Percentiles rank a stretch among this genome's conserved stretches.
Evolutionary conservation across 2,329 filamentous ascomycete genomes (phyloP).

Genomic region (Calonectria naviculata): DNA sequence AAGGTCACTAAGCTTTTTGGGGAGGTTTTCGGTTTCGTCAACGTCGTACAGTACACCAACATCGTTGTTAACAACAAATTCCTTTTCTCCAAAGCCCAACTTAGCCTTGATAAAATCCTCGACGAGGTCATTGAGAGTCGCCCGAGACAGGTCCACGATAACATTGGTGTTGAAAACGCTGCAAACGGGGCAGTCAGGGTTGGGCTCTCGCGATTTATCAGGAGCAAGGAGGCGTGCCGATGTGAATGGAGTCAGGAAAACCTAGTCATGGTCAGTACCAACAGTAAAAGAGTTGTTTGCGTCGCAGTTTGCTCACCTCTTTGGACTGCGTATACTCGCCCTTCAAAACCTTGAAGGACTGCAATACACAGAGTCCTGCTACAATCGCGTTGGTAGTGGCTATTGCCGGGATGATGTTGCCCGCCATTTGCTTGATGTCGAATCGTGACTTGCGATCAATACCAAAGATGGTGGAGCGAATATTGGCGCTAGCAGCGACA

Average conservation of each 20-base stretch:
- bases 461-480: conserved; percentile 88
- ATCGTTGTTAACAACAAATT: conserved; percentile 82
- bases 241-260: conserved; percentile 82
- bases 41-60: conserved; percentile 77
- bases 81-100: conserved; percentile 80
- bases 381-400: conserved; percentile 98
- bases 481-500: conserved; percentile 89
- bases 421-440: conserved; percentile 98
- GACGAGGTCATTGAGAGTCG: conserved; percentile 84
- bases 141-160: conserved; percentile 74
- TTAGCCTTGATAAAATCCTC: conserved; percentile 76
- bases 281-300: too few relatives aligned
- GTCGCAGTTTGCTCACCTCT: conserved; percentile 65
- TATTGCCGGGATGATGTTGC: conserved; percentile 98
- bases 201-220: conserved; percentile 71
- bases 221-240: conserved; percentile 68
- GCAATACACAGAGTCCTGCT: conserved; percentile 89
- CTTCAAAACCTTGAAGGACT: conserved; percentile 90
- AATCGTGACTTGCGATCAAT: conserved; percentile 92
- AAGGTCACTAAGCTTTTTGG: conserved; percentile 82
- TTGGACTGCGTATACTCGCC: conserved; percentile 77
- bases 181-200: conserved; percentile 87
- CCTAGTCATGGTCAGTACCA: conserved; percentile 50
- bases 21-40: conserved; percentile 87
- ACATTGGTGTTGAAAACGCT: conserved; percentile 76